Conservation (phyloP, 1,139 yeast species). For the Hyphopichia pseudoburtonii region DNA sequence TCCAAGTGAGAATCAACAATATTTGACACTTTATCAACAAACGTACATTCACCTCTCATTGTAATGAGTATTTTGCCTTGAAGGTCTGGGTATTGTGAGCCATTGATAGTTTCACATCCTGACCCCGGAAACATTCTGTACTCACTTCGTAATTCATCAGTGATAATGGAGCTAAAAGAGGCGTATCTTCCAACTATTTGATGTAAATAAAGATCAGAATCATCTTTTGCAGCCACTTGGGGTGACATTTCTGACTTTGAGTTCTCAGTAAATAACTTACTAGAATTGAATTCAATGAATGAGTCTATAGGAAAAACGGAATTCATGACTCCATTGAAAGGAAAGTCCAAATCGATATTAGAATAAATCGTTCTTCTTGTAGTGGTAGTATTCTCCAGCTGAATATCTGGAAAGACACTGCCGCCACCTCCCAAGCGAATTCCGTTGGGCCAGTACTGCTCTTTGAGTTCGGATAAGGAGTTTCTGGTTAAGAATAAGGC, state of each 20-base stretch:
- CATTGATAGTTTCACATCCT: slow-evolving; percentile 27
- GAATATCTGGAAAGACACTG: slow-evolving; percentile 2
- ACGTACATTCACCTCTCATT: slow-evolving; percentile 44
- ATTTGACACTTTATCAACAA: slow-evolving; percentile 38
- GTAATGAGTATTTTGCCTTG: slow-evolving; percentile 32
- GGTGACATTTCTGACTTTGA: slow-evolving; percentile 10
- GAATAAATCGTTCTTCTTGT: not conserved
- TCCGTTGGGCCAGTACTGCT: slow-evolving; percentile 13
- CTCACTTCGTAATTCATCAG: slow-evolving; percentile 20
- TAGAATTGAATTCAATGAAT: slow-evolving; percentile 27
- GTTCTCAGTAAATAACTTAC: not conserved
- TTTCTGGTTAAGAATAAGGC: slow-evolving; percentile 28
- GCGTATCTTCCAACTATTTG: slow-evolving; percentile 42
- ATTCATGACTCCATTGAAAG: slow-evolving; percentile 37
- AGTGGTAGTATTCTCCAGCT: not conserved
- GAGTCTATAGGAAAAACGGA: slow-evolving; percentile 47
- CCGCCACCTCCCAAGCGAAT: slow-evolving; percentile 4
- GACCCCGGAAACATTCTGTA: slow-evolving; percentile 28
- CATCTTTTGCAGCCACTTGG: slow-evolving; percentile 2
- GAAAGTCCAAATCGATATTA: slow-evolving; percentile 32
- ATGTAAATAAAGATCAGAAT: slow-evolving; percentile 8
- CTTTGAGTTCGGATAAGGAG: slow-evolving; percentile 23
- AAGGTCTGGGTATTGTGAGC: slow-evolving; percentile 12
- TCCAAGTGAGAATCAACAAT: slow-evolving; percentile 26
- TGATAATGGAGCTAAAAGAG: slow-evolving; percentile 40